These are phyloP conservation scores for Botrytis porri DNA, from an alignment of 2,329 filamentous ascomycete species.

Conservation along the genomic window DNA sequence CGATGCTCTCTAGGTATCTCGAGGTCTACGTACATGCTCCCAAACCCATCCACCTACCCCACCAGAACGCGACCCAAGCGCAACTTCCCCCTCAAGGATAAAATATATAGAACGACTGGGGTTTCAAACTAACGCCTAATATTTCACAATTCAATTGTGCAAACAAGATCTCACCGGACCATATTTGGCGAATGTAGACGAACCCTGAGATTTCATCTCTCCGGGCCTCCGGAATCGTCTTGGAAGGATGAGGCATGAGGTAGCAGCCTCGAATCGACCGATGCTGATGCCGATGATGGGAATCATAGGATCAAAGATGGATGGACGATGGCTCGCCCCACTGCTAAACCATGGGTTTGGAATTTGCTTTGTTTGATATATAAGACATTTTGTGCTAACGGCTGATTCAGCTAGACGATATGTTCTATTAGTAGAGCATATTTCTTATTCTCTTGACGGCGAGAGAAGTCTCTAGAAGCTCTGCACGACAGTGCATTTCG, in stretches of 20 bases:
- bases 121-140: background rate
- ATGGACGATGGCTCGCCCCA: background rate
- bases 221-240: background rate
- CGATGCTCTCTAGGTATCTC: background rate
- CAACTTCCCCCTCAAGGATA: background rate
- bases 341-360: background rate
- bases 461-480: background rate
- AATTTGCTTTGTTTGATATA: background rate
- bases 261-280: background rate
- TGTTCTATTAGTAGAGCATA: background rate
- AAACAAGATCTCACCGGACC: background rate
- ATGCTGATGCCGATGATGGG: background rate
- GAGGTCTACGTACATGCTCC: background rate
- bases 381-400: background rate
- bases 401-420: background rate
- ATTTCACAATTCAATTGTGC: background rate
- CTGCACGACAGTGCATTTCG: background rate
- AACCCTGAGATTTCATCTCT: background rate
- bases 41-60: background rate
- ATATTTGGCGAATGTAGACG: background rate
- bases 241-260: background rate
- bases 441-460: background rate
- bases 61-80: conserved; percentile 4
- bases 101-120: background rate
- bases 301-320: background rate